Evolutionary conservation across 768 basidiomycete genomes (phyloP), one percentile per base, ranked within the genome.

Genomic region (Sporobolomyces roseus): DNA sequence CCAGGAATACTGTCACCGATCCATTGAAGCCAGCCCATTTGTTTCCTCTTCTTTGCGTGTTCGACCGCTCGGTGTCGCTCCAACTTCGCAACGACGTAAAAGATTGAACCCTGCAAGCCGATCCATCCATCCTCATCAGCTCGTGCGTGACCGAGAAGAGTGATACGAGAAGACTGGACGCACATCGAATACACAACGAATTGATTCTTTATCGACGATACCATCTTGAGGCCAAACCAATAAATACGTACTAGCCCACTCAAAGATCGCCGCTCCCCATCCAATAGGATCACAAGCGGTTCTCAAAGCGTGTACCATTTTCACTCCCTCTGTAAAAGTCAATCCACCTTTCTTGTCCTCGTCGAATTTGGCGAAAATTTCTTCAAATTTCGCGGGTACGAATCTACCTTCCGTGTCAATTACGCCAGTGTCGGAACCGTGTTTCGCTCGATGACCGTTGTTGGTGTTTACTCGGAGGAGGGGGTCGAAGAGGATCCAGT

Each of bases 171-270:
- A 46, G 32, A 19, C 27, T 2, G 45, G 36, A 21, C 64, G 21
- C 5, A 65, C 58, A n/a, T 60, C 58, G n/a, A 60, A 60, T 12
- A 60, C 58, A 25, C 58, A 60, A 48, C 58, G 58, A n/a, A 60
- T 60, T 1, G 58, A 60, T 48, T 59, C 55, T 36, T 59, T 38
- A 33, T 48, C 43, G 50, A 83, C 74, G 53, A 77, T 65, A 12
- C 82, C 81, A 32, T 82, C 77, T 50, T 73, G 74, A 0, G 82
- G 83, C 74, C 78, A 79, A n/a, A 83, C 74, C n/a, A 83, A 65
- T 45, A 83, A 60, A 64, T 80, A 82, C 29, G 80, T 79, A 32
- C 79, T 73, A 32, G 73, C 33, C 81, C 80, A 82, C 69, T 83
- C 82, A 61, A 82, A 76, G 41, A 77, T 66, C 12, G 77, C 78